phyloP scores from a whole-genome alignment of 805 yeast genomes.

The Candida pini region DNA sequence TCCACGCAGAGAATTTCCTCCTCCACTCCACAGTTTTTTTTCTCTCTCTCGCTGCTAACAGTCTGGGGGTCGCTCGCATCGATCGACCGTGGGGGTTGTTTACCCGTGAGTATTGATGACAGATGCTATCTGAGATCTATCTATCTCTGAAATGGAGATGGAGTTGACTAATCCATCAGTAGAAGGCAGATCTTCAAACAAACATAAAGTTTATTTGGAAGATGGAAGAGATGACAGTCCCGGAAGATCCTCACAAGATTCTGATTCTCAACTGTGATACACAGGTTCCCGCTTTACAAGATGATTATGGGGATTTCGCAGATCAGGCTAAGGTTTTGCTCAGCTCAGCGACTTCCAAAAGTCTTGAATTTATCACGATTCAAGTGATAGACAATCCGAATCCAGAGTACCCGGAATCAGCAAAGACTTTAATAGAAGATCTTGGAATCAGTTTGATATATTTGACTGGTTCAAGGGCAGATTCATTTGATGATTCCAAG shows the following conservation, averaged over 20 bases:
- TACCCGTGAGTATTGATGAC: no score
- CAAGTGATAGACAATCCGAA: conserved; percentile 10
- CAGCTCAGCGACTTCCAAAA: background rate
- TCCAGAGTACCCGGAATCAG: no score
- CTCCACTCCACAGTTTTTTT: no score
- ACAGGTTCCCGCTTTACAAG: background rate
- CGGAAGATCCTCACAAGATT: background rate
- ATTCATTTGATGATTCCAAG: conserved; percentile 34
- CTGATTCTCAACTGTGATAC: background rate
- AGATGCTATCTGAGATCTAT: no score
- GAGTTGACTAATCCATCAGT: no score
- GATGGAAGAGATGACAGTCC: no score
- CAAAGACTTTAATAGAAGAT: conserved; percentile 24
- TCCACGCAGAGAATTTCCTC: no score
- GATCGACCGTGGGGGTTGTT: no score
- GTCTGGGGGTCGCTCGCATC: no score
- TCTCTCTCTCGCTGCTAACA: no score
- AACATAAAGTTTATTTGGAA: background rate
- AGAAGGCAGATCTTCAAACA: background rate
- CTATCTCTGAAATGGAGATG: no score
- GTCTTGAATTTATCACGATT: background rate
- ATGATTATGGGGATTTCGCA: background rate
- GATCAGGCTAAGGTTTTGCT: background rate
- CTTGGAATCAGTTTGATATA: conserved; percentile 36
- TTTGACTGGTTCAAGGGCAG: conserved; percentile 48